These are phyloP conservation scores for Boletus tylopilopsis DNA, from an alignment of 768 basidiomycete species.

Conservation along the genomic window DNA sequence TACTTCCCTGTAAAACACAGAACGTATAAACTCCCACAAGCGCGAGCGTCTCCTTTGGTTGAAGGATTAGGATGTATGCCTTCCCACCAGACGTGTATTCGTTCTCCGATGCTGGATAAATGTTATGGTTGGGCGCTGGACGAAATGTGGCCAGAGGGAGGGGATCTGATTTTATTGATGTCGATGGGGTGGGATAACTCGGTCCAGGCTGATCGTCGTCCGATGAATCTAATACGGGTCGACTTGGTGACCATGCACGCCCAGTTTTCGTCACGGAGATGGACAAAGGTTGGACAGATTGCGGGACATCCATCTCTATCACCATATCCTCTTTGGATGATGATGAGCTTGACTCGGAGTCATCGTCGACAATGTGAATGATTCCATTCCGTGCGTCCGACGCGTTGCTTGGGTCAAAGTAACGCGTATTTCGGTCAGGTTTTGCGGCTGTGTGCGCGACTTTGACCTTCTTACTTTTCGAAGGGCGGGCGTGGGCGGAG, in stretches of 20 bases:
- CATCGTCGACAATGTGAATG: conserved; percentile 25
- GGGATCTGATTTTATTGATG: conserved; percentile 13
- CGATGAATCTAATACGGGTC: conserved; percentile 44
- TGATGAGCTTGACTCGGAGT: conserved; percentile 28
- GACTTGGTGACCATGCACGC: conserved; percentile 61
- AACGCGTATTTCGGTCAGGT: conserved; percentile 19
- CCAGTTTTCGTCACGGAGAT: conserved; percentile 15
- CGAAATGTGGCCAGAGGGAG: conserved; percentile 46
- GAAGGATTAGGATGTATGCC: conserved; percentile 43
- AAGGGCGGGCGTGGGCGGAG: conserved; percentile 17
- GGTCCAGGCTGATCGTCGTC: conserved; percentile 38
- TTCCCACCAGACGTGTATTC: conserved; percentile 1
- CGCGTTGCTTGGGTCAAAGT: conserved; percentile 33
- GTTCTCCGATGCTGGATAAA: conserved; percentile 6
- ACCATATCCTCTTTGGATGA: conserved; percentile 25
- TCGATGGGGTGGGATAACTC: background rate
- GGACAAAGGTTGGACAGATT: conserved; percentile 10
- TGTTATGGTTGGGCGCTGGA: conserved; percentile 42
- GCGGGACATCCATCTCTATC: conserved; percentile 15
- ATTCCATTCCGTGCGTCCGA: conserved; percentile 28
- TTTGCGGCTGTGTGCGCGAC: conserved; percentile 26
- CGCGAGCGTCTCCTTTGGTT: conserved; percentile 49
- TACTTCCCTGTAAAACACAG: conserved; percentile 56
- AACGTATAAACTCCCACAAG: conserved; percentile 67
- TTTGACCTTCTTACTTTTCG: conserved; percentile 30